Evolutionary conservation across 2,329 filamentous ascomycete genomes (phyloP), one percentile per base, ranked within the genome.

Genomic region (Paecilomyces variotii): DNA sequence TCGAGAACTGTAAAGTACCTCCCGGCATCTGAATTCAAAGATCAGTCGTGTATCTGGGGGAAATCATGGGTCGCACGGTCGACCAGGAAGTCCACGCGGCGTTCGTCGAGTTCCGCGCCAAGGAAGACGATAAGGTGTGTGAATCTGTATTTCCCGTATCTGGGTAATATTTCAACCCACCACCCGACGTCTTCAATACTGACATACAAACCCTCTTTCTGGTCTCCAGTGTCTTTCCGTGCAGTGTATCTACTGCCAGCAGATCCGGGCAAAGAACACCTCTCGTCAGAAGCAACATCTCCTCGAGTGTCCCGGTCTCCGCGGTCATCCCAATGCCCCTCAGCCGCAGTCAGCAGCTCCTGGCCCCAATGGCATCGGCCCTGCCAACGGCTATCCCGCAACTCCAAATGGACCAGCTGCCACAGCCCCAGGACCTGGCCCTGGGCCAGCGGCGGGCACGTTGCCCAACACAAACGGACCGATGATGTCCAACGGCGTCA

Each of bases 21-120:
- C 60, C 63, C 64, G 65, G 61, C 64, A 56, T 67, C 63, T 59
- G 66, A 56, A 57, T 57, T 61, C 55, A 52, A 49, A 54, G 55
- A 54, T 57, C 54, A 56, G 56, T 54, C 60, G 52, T 55, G 57
- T 56, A 63, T 60, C 67, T 2, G 72, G 39, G 39, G n/a, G n/a
- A 19, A 45, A 45, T 64, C 61, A 80, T 80, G 78, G 78, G 78
- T 68, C 76, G 78, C 59, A 79, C 78, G 51, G 77, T 79, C 67
- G 78, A 80, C 71, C 77, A 79, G 67, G 78, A 80, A 65, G 78
- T 80, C 61, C 78, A 80, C 70, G 77, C 77, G 63, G 78, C 78
- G 62, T 80, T 79, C 68, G 78, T 80, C 70, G 78, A 80, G 71
- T 80, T 80, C 70, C 76, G 78, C 69, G 78, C 78, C 72, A 80